These are phyloP conservation scores for Stagonosporopsis vannaccii DNA, from an alignment of 2,329 filamentous ascomycete genomes.

Conservation along the genomic window DNA sequence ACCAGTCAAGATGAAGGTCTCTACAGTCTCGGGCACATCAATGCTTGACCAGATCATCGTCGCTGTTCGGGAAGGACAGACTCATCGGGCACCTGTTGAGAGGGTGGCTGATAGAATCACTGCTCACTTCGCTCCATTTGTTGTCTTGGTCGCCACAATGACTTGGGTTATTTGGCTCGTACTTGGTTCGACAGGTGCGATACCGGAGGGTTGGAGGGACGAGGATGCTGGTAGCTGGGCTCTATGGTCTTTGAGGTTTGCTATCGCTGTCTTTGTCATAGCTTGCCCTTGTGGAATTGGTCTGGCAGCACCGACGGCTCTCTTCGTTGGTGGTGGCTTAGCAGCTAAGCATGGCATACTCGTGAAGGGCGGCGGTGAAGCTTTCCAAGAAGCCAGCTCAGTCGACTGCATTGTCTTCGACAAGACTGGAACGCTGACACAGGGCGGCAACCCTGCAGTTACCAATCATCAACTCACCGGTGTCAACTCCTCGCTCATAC, in stretches of 20 bases:
- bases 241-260: constrained; percentile 80
- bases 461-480: constrained; percentile 60
- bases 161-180: constrained; percentile 77
- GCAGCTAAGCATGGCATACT: constrained; percentile 82
- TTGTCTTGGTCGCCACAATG: constrained; percentile 71
- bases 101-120: constrained; percentile 76
- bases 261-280: constrained; percentile 86
- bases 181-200: constrained; percentile 65
- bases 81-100: constrained; percentile 77
- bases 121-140: constrained; percentile 77
- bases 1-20: constrained; percentile 69
- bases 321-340: constrained; percentile 82
- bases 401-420: constrained; percentile 84
- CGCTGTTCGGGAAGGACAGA: constrained; percentile 79
- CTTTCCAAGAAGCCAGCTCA: constrained; percentile 82
- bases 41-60: constrained; percentile 83
- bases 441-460: constrained; percentile 74
- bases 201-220: constrained; percentile 66
- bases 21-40: constrained; percentile 70
- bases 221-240: constrained; percentile 68
- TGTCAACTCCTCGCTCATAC: constrained; percentile 46
- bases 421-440: constrained; percentile 84
- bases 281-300: constrained; percentile 86
- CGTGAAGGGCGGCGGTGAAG: constrained; percentile 83
- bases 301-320: constrained; percentile 82